A percentile compares a stretch with the other conserved stretches of the same genome.
phyloP scores from a whole-genome alignment of 2,329 filamentous ascomycete genomes.

The Aspergillus quadrilineatus region DNA sequence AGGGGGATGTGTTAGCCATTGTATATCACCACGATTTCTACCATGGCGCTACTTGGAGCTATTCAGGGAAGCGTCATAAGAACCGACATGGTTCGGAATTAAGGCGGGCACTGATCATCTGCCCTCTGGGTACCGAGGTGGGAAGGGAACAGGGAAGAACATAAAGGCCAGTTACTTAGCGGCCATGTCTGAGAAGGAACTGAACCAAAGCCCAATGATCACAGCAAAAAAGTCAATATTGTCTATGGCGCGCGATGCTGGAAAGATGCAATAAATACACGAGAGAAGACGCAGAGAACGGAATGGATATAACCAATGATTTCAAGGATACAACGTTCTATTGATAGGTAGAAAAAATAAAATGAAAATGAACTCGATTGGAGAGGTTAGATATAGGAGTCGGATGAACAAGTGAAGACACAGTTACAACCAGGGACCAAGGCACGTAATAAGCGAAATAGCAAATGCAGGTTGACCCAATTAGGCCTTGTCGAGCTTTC shows the following conservation, averaged over 20 bases:
- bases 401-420: constrained; percentile 10
- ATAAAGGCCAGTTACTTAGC: too few species aligned
- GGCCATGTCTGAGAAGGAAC: too few species aligned
- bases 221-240: constrained; percentile 1
- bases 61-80: too few species aligned
- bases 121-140: too few species aligned
- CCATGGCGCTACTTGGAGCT: too few species aligned
- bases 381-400: not conserved
- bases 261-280: constrained; percentile 12
- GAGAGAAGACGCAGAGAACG: constrained; percentile 12
- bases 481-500: constrained; percentile 71
- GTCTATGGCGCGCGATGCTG: constrained; percentile 8
- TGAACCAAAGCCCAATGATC: not conserved
- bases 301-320: not conserved
- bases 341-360: constrained; percentile 1
- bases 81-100: too few species aligned
- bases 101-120: too few species aligned
- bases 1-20: too few species aligned
- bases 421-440: constrained; percentile 5
- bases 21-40: too few species aligned
- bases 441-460: constrained; percentile 11
- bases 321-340: constrained; percentile 3
- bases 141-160: too few species aligned
- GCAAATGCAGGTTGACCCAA: constrained; percentile 2
- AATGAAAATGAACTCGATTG: not conserved